Evolutionary conservation across 1,284 basidiomycete genomes (phyloP).

Genomic region (Megacollybia platyphylla): DNA sequence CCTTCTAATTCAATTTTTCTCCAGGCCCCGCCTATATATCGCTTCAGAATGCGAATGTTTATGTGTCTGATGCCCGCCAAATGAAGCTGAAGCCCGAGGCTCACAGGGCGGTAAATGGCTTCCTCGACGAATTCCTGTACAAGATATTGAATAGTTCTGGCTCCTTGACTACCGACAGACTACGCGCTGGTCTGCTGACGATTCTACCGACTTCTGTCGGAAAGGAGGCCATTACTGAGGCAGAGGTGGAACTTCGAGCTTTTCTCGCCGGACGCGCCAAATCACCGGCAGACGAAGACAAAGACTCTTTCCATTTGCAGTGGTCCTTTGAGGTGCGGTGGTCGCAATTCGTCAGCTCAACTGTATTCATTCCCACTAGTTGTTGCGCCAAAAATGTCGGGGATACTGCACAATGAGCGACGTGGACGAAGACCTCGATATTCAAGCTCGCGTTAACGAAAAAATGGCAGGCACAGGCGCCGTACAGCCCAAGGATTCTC

Average conservation of each 20-base stretch:
- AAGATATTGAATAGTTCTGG: conserved; percentile 58
- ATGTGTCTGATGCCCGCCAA: conserved; percentile 84
- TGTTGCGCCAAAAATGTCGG: conserved; percentile 72
- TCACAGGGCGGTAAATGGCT: conserved; percentile 66
- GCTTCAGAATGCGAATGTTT: conserved; percentile 71
- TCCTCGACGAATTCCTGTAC: conserved; percentile 82
- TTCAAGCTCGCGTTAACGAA: conserved; percentile 48
- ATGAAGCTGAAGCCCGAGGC: conserved; percentile 70
- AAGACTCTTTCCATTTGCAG: conserved; percentile 47
- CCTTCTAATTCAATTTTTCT: neutral
- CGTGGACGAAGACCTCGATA: conserved; percentile 58
- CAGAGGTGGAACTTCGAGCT: conserved; percentile 79
- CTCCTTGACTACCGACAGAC: conserved; percentile 63
- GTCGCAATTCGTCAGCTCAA: conserved; percentile 12
- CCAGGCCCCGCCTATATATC: conserved; percentile 65
- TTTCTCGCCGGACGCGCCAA: conserved; percentile 62
- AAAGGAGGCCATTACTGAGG: conserved; percentile 84
- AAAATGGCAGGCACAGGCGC: conserved; percentile 34
- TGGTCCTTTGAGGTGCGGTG: conserved; percentile 58
- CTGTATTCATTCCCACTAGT: conserved; percentile 22
- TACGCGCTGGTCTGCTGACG: conserved; percentile 63
- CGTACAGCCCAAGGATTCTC: conserved; percentile 34
- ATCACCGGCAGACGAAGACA: conserved; percentile 30
- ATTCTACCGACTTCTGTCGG: conserved; percentile 71
- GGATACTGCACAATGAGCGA: conserved; percentile 79